Conservation (phyloP, 202 grass and related monocot genomes). For the Digitaria exilis region DNA sequence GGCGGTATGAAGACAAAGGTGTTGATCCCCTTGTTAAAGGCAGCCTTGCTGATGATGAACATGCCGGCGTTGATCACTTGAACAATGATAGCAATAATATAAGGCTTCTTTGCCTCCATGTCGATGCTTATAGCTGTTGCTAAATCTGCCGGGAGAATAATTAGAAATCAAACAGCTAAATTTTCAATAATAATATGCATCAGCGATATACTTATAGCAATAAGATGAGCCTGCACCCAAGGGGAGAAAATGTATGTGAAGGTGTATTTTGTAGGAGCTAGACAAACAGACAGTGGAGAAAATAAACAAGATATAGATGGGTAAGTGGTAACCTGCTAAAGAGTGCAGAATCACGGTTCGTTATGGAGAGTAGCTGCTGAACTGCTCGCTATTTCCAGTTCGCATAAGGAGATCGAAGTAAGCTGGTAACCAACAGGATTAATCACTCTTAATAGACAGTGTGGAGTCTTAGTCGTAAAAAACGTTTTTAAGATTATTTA, state of each 20-base stretch:
- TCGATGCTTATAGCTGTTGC: neutral
- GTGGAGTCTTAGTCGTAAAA: neutral
- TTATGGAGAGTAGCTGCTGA: neutral
- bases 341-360: no score
- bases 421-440: neutral
- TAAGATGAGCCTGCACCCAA: no score
- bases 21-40: neutral
- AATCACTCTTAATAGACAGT: neutral
- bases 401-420: neutral
- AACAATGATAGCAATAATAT: constrained; percentile 41
- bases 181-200: no score
- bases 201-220: no score
- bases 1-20: constrained; percentile 38
- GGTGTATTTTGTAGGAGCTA: no score
- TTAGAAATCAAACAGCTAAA: neutral
- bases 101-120: constrained; percentile 29
- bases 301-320: no score
- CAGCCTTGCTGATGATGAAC: constrained; percentile 44
- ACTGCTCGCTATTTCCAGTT: neutral
- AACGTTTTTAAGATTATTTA: neutral
- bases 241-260: no score
- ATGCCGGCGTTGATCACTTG: constrained; percentile 47
- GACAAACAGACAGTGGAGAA: no score
- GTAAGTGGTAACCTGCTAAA: no score
- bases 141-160: neutral